These are phyloP conservation scores for Geosmithia flava DNA, from an alignment of 2,329 filamentous ascomycete genomes.

Conservation along the genomic window DNA sequence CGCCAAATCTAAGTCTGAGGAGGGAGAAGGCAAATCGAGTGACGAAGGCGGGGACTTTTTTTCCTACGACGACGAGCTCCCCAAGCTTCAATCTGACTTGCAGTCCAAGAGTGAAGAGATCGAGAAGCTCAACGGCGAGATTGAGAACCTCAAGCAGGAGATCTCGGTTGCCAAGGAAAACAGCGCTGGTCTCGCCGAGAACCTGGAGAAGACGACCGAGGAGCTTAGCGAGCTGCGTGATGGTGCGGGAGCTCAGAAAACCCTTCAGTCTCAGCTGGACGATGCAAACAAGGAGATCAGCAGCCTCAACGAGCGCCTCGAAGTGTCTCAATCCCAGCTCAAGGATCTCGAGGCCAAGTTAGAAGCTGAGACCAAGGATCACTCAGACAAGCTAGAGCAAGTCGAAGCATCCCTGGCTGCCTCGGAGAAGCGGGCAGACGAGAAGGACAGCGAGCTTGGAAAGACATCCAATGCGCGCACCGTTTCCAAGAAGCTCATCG, in stretches of 20 bases:
- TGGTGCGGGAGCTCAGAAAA: conserved; percentile 23
- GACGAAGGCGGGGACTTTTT: conserved; percentile 63
- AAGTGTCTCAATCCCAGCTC: conserved; percentile 29
- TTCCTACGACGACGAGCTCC: conserved; percentile 81
- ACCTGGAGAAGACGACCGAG: conserved; percentile 53
- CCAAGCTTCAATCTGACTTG: conserved; percentile 65
- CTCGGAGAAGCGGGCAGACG: conserved; percentile 18
- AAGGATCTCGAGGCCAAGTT: conserved; percentile 26
- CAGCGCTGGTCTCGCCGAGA: conserved; percentile 51
- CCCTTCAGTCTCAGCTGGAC: conserved; percentile 36
- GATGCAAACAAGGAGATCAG: conserved; percentile 34
- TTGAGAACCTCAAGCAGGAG: conserved; percentile 56
- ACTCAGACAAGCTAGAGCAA: conserved; percentile 20
- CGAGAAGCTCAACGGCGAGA: conserved; percentile 54
- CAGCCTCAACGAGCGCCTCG: conserved; percentile 34
- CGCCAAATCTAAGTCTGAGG: conserved; percentile 28
- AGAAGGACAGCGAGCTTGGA: conserved; percentile 27
- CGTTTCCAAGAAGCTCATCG: conserved; percentile 27
- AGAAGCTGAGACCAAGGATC: conserved; percentile 16
- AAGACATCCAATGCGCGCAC: conserved; percentile 24
- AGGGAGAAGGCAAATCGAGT: conserved; percentile 26
- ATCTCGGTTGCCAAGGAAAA: conserved; percentile 61
- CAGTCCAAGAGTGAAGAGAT: conserved; percentile 60
- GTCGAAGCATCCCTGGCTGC: conserved; percentile 21
- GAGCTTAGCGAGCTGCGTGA: conserved; percentile 42